phyloP scores from a whole-genome alignment of 2,329 filamentous ascomycete genomes.

The Cercospora citrullina region DNA sequence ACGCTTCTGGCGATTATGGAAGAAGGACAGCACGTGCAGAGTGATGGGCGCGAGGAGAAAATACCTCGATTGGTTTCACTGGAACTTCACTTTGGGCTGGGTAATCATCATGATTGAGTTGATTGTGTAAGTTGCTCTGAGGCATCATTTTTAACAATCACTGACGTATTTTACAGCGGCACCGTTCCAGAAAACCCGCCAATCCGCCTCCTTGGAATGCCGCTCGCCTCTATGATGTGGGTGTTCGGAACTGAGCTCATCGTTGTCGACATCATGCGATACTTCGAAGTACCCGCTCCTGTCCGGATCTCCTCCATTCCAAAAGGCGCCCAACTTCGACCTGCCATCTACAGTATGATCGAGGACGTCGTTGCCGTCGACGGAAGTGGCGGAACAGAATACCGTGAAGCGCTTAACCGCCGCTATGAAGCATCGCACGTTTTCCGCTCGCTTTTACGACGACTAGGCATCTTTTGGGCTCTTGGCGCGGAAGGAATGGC shows the following conservation, averaged over 20 bases:
- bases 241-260: slow-evolving; percentile 55
- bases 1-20: slow-evolving; percentile 52
- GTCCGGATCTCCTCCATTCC: slow-evolving; percentile 56
- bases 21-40: slow-evolving; percentile 54
- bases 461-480: slow-evolving; percentile 56
- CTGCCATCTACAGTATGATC: slow-evolving; percentile 56
- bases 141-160: neutral
- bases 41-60: slow-evolving; percentile 50
- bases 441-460: slow-evolving; percentile 56
- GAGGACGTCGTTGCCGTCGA: slow-evolving; percentile 58
- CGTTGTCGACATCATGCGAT: slow-evolving; percentile 51
- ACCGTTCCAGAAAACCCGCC: slow-evolving; percentile 50
- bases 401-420: slow-evolving; percentile 53
- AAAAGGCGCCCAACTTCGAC: slow-evolving; percentile 52
- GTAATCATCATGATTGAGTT: slow-evolving; percentile 59
- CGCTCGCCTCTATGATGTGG: slow-evolving; percentile 53
- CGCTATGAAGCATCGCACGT: slow-evolving; percentile 56
- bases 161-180: slow-evolving; percentile 40
- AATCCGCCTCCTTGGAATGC: slow-evolving; percentile 57
- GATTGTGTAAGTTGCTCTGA: slow-evolving; percentile 46
- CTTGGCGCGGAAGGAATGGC: slow-evolving; percentile 47
- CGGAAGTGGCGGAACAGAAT: slow-evolving; percentile 54
- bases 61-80: slow-evolving; percentile 59
- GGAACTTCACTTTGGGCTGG: slow-evolving; percentile 58
- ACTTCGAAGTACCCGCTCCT: slow-evolving; percentile 48